Evolutionary conservation across 805 yeast species (phyloP).

Genomic region (Starmerella floricola): DNA sequence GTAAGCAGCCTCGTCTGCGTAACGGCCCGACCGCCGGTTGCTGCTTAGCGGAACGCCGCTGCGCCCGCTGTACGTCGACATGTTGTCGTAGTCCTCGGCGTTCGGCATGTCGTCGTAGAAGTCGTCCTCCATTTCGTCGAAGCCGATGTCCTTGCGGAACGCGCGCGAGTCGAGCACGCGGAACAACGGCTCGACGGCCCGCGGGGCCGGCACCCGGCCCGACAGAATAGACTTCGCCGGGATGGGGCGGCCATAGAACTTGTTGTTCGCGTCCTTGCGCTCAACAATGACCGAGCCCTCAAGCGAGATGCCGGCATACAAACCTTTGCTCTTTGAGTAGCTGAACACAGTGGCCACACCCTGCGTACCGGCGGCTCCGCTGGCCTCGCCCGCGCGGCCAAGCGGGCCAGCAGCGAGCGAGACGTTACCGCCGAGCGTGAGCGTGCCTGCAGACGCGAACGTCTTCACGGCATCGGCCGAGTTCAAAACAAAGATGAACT

Average conservation of each 20-base stretch:
- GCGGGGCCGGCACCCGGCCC: constrained; percentile 88
- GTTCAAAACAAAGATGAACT: constrained; percentile 86
- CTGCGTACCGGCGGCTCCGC: constrained; percentile 81
- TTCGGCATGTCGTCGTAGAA: constrained; percentile 69
- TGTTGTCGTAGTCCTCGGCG: constrained; percentile 16
- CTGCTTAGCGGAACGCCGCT: constrained; percentile 1
- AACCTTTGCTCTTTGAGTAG: constrained; percentile 90
- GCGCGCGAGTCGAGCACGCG: constrained; percentile 77
- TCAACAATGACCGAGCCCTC: constrained; percentile 96
- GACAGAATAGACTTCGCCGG: constrained; percentile 75
- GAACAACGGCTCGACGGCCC: constrained; percentile 77
- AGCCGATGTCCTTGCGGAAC: constrained; percentile 40
- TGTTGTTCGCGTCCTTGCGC: constrained; percentile 92
- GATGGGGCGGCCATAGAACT: constrained; percentile 79
- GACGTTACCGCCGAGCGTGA: constrained; percentile 88
- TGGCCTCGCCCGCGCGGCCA: constrained; percentile 96
- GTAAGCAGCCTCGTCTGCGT: constrained; percentile 22
- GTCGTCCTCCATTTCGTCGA: constrained; percentile 48
- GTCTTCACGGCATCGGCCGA: constrained; percentile 80
- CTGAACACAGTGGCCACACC: constrained; percentile 84
- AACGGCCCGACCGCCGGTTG: constrained; percentile 7
- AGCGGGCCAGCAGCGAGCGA: constrained; percentile 96
- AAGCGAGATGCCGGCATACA: constrained; percentile 92
- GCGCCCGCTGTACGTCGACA: constrained; percentile 9
- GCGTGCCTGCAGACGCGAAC: constrained; percentile 86